Percentiles rank a stretch among this genome's conserved stretches.
Conservation (phyloP, 2,329 filamentous ascomycete species). For the Arthrobotrys sinensis region DNA sequence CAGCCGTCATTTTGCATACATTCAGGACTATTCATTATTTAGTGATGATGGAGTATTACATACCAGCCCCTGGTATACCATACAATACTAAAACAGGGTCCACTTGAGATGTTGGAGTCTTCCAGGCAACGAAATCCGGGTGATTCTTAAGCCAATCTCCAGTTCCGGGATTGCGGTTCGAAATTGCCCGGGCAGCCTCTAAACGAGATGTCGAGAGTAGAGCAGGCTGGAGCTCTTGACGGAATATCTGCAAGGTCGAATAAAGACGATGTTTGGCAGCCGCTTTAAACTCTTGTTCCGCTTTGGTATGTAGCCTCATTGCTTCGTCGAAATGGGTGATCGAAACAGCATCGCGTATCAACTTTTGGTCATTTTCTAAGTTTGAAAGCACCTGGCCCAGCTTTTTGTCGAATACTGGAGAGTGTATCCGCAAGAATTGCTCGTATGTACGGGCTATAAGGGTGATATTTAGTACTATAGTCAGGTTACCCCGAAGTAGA, state of each 20-base stretch:
- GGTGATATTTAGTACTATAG: not conserved
- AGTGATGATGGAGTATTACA: not conserved
- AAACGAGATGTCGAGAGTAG: not conserved
- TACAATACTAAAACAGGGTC: slow-evolving; percentile 2
- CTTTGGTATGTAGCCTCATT: slow-evolving; percentile 3
- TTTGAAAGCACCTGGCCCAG: slow-evolving; percentile 6
- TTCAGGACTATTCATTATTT: too few species aligned
- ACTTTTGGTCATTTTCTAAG: slow-evolving; percentile 16
- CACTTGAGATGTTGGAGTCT: not conserved
- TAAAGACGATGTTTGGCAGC: slow-evolving; percentile 14
- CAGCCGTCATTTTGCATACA: too few species aligned
- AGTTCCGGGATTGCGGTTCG: not conserved
- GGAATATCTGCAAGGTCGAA: slow-evolving; percentile 10
- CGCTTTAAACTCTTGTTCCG: slow-evolving; percentile 10
- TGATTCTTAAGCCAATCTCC: slow-evolving; percentile 21
- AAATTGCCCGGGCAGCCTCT: not conserved
- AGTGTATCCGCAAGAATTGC: slow-evolving; percentile 8
- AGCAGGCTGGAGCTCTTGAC: slow-evolving; percentile 20
- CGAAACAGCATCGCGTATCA: not conserved
- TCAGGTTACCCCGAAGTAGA: not conserved
- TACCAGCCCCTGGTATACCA: slow-evolving; percentile 34
- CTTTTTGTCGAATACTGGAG: slow-evolving; percentile 27
- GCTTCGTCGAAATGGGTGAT: slow-evolving; percentile 13
- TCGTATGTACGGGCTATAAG: not conserved
- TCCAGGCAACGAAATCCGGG: slow-evolving; percentile 4